Conservation (phyloP, 2,329 filamentous ascomycete genomes). For the Alternaria solani region DNA sequence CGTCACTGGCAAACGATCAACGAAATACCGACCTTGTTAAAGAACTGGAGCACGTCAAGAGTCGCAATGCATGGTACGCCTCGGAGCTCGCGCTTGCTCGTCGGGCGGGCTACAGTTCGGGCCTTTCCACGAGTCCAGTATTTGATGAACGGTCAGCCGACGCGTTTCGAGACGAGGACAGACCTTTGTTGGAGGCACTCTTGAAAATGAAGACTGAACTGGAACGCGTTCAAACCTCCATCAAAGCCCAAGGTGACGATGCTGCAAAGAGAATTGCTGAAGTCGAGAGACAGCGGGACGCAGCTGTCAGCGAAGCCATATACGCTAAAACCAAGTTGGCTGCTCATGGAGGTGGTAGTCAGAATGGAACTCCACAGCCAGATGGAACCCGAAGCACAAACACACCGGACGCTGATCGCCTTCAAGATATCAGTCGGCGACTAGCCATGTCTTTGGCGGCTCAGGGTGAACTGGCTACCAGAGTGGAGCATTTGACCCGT, state of each 20-base stretch:
- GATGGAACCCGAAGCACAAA: constrained; percentile 67
- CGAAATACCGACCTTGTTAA: constrained; percentile 80
- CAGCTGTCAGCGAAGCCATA: constrained; percentile 91
- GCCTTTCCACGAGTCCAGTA: constrained; percentile 71
- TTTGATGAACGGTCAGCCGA: constrained; percentile 80
- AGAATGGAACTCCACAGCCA: constrained; percentile 63
- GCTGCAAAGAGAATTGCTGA: constrained; percentile 92
- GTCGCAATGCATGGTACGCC: constrained; percentile 94
- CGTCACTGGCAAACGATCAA: constrained; percentile 65
- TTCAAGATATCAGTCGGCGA: constrained; percentile 79
- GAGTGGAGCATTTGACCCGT: constrained; percentile 70
- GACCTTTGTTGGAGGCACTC: constrained; percentile 89
- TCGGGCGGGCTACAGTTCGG: constrained; percentile 85
- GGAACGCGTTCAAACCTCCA: constrained; percentile 84
- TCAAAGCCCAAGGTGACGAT: constrained; percentile 85
- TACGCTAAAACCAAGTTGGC: constrained; percentile 94
- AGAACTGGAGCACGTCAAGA: constrained; percentile 84
- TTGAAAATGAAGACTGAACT: constrained; percentile 90
- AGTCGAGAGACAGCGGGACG: constrained; percentile 91
- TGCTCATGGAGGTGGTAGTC: constrained; percentile 75
- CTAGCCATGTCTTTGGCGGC: constrained; percentile 81
- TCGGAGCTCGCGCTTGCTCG: constrained; percentile 91
- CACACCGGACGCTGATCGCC: constrained; percentile 69
- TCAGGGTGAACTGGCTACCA: constrained; percentile 82
- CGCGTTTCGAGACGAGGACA: constrained; percentile 89